A percentile compares a stretch with the other conserved stretches of the same genome.
Evolutionary conservation across 371 early-diverging fungal species (phyloP).

Genomic region (Mortierella sp.): DNA sequence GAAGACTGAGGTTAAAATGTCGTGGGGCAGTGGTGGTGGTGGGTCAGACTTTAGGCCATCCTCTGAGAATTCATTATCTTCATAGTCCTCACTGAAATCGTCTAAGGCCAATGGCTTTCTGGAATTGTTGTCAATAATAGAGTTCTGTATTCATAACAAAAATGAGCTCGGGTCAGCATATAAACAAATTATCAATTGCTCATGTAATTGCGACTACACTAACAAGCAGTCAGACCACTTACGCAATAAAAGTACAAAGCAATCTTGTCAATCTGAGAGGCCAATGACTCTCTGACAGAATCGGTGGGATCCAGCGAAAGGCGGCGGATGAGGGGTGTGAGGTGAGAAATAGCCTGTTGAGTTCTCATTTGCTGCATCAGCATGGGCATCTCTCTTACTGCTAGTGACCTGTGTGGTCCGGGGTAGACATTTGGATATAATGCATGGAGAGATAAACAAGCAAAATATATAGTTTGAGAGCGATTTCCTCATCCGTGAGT

Average conservation of each 20-base stretch:
- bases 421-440: neutral
- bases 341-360: conserved; percentile 26
- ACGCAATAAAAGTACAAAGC: conserved; percentile 44
- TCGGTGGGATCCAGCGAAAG: conserved; percentile 42
- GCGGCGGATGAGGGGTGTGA: conserved; percentile 42
- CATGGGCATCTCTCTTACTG: conserved; percentile 38
- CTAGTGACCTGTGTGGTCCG: conserved; percentile 29
- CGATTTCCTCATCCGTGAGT: conserved; percentile 15
- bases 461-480: conserved; percentile 18
- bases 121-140: conserved; percentile 32
- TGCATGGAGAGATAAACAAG: neutral
- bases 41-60: conserved; percentile 6
- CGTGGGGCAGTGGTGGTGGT: conserved; percentile 33
- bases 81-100: neutral
- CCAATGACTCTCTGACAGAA: conserved; percentile 45
- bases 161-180: neutral
- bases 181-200: conserved; percentile 15
- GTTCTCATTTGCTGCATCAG: conserved; percentile 34
- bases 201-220: neutral
- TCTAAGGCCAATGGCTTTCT: conserved; percentile 8
- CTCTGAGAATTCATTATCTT: neutral
- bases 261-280: conserved; percentile 50
- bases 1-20: conserved; percentile 59
- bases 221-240: neutral
- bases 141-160: conserved; percentile 23